Base-by-base conservation (phyloP, 805 yeast species). In the Cyberlindnera sargentensis region DNA sequence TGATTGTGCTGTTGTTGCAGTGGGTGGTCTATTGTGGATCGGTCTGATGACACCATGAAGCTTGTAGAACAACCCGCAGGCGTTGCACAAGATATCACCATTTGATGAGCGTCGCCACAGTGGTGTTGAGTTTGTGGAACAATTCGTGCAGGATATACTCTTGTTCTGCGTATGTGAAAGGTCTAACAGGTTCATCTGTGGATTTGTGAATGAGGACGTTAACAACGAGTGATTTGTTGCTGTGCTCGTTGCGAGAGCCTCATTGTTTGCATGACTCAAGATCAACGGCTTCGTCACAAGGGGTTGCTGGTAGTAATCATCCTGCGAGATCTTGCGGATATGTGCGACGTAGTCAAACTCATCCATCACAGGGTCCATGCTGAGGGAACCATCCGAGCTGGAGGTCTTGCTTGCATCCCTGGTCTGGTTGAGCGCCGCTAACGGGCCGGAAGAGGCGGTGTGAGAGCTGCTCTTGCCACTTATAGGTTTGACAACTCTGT, bases 31-130 rank as follows among this genome's bases (percentile, higher is more conserved):
- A 15, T 15, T 15, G 20, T 15, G 20, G 37, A 52, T 45, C 3
- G 98, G 98, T 47, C 97, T 70, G 48, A 86, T 91, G 4, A 87
- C 90, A 9, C 96, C 97, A 57, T 91, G 97, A 24, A 91, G 69
- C 63, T 91, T 91, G 57, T 86, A 75, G 55, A 91, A 91, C 46
- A 91, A 68, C 1, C 98, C 98, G 68, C 98, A 91, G 0, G 98
- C 98, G 62, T 91, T 91, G 65, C 98, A 91, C 46, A 91, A 67
- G 0, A 95, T 89, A 53, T 85, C 82, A 2, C 97, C 97, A 44
- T 82, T 84, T 0, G 93, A 84, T 51, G 88, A 85, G 37, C 96
- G 72, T 51, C 98, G 71, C 98, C 98, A 91, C n/a, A 91, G 63
- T 2, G 97, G 98, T 0, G 97, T 91, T 8, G 91, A 87, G 41